phyloP scores from a whole-genome alignment of 305 asterid species.

The Plantago rigida region DNA sequence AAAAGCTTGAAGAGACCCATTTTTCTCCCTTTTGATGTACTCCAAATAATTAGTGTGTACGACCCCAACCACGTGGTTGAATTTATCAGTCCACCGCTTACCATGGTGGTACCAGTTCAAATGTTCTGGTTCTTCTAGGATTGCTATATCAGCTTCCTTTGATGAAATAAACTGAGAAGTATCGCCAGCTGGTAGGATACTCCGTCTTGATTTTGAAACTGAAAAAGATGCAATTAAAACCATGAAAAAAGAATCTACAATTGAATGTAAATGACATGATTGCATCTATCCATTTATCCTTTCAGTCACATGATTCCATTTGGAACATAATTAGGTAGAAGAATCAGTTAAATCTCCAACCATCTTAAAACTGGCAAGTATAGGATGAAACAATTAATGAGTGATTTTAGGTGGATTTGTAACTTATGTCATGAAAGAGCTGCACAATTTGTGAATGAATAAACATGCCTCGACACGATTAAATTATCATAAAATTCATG shows the following conservation, averaged over 20 bases:
- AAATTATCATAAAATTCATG: slow-evolving; percentile 6
- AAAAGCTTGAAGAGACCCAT: slow-evolving; percentile 93
- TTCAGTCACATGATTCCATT: neutral
- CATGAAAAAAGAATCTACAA: slow-evolving; percentile 22
- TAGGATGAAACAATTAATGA: slow-evolving; percentile 1
- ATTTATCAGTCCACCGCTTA: slow-evolving; percentile 95
- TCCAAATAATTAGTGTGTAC: slow-evolving; percentile 98
- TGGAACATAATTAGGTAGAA: neutral
- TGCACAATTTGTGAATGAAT: neutral
- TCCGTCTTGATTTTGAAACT: slow-evolving; percentile 86
- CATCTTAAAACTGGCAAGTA: neutral
- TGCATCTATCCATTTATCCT: slow-evolving; percentile 1
- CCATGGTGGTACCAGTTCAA: slow-evolving; percentile 99
- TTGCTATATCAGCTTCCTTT: slow-evolving; percentile 92
- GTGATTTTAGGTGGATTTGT: slow-evolving; percentile 17
- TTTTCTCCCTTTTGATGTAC: slow-evolving; percentile 93
- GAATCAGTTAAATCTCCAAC: neutral
- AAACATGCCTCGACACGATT: neutral
- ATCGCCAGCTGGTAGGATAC: slow-evolving; percentile 93
- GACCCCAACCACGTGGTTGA: slow-evolving; percentile 88
- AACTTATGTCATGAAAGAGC: neutral
- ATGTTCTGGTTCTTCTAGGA: slow-evolving; percentile 96
- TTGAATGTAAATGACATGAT: slow-evolving; percentile 15
- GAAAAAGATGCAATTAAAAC: slow-evolving; percentile 12
- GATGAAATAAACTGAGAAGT: slow-evolving; percentile 81